These are phyloP conservation scores for Termitomyces sp. DNA, from an alignment of 768 basidiomycete species.

Conservation along the genomic window DNA sequence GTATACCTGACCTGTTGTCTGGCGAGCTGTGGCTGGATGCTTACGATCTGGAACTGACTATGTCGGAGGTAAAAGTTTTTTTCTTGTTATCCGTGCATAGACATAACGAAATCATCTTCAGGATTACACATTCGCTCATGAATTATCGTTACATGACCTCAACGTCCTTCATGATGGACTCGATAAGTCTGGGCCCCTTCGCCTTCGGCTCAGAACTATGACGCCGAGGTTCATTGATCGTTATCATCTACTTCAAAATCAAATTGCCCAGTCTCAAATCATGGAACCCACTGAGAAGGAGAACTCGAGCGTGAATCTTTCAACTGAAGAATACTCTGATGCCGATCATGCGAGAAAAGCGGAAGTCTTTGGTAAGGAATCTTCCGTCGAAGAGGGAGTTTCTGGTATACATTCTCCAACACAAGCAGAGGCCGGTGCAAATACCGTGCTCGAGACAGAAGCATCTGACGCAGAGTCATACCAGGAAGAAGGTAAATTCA, in stretches of 20 bases:
- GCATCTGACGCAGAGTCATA: not conserved
- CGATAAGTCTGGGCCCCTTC: constrained; percentile 56
- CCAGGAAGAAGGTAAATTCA: not conserved
- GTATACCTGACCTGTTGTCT: constrained; percentile 40
- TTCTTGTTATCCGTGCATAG: not conserved
- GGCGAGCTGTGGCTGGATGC: constrained; percentile 67
- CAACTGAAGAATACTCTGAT: not conserved
- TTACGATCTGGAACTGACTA: constrained; percentile 56
- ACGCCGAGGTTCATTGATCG: constrained; percentile 61
- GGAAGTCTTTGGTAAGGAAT: not conserved
- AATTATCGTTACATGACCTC: constrained; percentile 68
- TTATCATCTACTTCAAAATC: constrained; percentile 58
- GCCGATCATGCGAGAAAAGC: not conserved
- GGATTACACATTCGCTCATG: constrained; percentile 67
- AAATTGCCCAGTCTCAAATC: constrained; percentile 30
- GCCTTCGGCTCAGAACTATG: constrained; percentile 42
- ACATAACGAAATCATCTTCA: constrained; percentile 20
- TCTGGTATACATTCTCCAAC: not conserved
- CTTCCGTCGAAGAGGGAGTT: not conserved
- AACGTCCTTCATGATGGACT: constrained; percentile 65
- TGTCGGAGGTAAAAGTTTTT: constrained; percentile 53
- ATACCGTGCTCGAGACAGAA: not conserved
- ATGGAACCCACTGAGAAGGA: constrained; percentile 1
- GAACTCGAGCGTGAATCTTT: not conserved
- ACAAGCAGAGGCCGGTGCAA: not conserved